Percentiles rank a stretch among this genome's conserved stretches.
Evolutionary conservation across 2,329 filamentous ascomycete species (phyloP).

Genomic region (Ophiostoma tasmaniense): DNA sequence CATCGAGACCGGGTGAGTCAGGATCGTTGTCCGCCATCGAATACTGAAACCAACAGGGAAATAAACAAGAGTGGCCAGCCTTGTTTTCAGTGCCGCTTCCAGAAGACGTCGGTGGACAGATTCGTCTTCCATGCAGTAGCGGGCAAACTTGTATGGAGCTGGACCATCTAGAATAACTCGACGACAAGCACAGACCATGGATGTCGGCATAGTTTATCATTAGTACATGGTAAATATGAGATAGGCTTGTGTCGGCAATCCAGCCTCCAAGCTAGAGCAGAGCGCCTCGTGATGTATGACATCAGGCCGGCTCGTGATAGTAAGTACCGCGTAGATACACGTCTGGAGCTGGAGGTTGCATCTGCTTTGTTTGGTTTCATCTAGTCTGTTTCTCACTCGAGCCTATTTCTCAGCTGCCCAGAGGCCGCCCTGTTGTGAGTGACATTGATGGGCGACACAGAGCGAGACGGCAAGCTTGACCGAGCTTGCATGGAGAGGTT

Average conservation of each 20-base stretch:
- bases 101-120: neutral
- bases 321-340: neutral
- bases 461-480: neutral
- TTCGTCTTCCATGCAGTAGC: neutral
- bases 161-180: neutral
- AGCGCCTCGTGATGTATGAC: neutral
- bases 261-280: neutral
- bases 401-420: neutral
- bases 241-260: neutral
- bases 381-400: too few species aligned
- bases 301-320: neutral
- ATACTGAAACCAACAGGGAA: neutral
- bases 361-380: neutral
- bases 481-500: neutral
- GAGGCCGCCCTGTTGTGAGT: neutral
- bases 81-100: neutral
- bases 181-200: neutral
- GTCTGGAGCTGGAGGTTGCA: neutral
- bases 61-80: neutral
- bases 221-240: neutral
- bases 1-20: neutral
- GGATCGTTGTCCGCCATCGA: neutral
- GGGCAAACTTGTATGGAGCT: neutral
- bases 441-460: neutral
- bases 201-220: neutral